Evolutionary conservation across 2,329 filamentous ascomycete species (phyloP).

Genomic region (Clonostachys solani): DNA sequence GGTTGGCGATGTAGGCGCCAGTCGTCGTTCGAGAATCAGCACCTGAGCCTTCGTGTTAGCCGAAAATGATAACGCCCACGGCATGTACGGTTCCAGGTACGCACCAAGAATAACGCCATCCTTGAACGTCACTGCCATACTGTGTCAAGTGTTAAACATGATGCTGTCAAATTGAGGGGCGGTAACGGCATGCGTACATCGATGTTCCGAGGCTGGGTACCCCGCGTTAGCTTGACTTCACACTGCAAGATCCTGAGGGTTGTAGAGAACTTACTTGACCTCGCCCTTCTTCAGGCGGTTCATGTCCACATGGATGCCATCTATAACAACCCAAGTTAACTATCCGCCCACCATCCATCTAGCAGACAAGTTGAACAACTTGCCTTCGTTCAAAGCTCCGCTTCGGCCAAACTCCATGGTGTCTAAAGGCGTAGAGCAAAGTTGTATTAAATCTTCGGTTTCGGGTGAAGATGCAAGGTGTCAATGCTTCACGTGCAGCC

Average conservation of each 20-base stretch:
- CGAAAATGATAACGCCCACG: slow-evolving; percentile 3
- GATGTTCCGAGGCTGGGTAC: slow-evolving; percentile 81
- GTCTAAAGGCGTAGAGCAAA: neutral
- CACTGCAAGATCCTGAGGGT: neutral
- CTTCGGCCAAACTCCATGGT: slow-evolving; percentile 60
- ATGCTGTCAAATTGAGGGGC: no score
- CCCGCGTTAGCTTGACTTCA: slow-evolving; percentile 19
- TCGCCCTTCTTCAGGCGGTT: slow-evolving; percentile 97
- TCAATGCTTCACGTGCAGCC: neutral
- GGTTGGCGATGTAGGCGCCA: slow-evolving; percentile 96
- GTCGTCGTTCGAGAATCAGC: slow-evolving; percentile 97
- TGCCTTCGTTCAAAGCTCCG: slow-evolving; percentile 62
- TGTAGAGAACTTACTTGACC: slow-evolving; percentile 73
- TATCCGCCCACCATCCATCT: slow-evolving; percentile 3
- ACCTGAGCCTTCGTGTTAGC: slow-evolving; percentile 38
- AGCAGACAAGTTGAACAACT: slow-evolving; percentile 13
- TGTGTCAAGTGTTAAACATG: slow-evolving; percentile 24
- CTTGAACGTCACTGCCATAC: slow-evolving; percentile 99
- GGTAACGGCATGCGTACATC: slow-evolving; percentile 59
- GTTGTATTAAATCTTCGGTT: neutral
- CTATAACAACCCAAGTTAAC: slow-evolving; percentile 36
- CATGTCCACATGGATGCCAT: slow-evolving; percentile 99
- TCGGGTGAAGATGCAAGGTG: no score
- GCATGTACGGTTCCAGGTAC: slow-evolving; percentile 10
- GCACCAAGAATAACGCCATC: slow-evolving; percentile 89